Conservation (phyloP, 2,329 filamentous ascomycete genomes). For the Exophiala lecanii-corni region DNA sequence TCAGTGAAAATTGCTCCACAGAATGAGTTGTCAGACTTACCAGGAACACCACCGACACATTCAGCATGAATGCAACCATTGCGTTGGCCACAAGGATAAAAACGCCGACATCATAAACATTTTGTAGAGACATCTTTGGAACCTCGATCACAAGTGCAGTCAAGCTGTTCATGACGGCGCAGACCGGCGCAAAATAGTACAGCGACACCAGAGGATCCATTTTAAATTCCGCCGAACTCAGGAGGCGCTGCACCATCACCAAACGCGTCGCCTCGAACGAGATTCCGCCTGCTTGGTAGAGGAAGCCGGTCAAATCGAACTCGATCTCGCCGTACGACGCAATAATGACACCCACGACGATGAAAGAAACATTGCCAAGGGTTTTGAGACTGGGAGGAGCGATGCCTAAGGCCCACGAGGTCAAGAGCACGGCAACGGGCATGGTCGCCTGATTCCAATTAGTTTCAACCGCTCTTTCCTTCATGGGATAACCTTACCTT, state of each 20-base stretch:
- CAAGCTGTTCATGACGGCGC: slow-evolving; percentile 72
- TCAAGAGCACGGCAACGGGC: slow-evolving; percentile 85
- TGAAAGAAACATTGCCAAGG: slow-evolving; percentile 88
- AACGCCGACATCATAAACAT: slow-evolving; percentile 63
- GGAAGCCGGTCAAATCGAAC: slow-evolving; percentile 58
- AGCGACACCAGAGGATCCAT: slow-evolving; percentile 86
- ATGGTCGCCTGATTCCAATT: slow-evolving; percentile 67
- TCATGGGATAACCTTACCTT: slow-evolving; percentile 61
- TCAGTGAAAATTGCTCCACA: too few species aligned
- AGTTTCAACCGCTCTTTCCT: slow-evolving; percentile 22
- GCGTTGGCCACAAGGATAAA: slow-evolving; percentile 67
- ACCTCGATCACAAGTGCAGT: slow-evolving; percentile 67
- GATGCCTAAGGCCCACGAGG: slow-evolving; percentile 82
- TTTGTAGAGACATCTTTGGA: slow-evolving; percentile 59
- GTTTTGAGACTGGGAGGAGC: slow-evolving; percentile 79
- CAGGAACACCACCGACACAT: slow-evolving; percentile 80
- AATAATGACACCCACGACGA: slow-evolving; percentile 90
- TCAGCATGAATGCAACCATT: slow-evolving; percentile 72
- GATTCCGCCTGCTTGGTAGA: slow-evolving; percentile 70
- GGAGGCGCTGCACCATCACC: slow-evolving; percentile 79
- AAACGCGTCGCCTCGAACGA: slow-evolving; percentile 75
- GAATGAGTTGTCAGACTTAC: too few species aligned
- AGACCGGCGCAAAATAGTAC: slow-evolving; percentile 86
- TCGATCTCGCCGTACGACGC: slow-evolving; percentile 94
- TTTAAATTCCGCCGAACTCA: slow-evolving; percentile 72